Evolutionary conservation across 768 basidiomycete species (phyloP), one percentile per base, ranked within the genome.

Genomic region (Boletus tylopilopsis): DNA sequence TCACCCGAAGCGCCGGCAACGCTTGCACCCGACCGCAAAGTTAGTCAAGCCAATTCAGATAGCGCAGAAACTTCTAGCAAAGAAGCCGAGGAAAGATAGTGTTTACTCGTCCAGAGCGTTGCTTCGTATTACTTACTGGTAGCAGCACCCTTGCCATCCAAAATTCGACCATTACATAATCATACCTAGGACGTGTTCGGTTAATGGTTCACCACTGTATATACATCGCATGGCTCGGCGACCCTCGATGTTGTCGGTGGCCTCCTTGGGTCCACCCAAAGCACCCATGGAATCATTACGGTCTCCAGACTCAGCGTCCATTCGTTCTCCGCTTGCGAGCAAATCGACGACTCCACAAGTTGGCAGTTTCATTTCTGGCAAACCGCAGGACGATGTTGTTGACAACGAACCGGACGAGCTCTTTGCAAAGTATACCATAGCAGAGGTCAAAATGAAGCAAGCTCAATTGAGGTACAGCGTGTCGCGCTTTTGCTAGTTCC

Each of bases 371-470:
- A 18, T 36, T 50, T 49, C 49, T 10, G 45, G 19, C 25, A 67
- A 50, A 51, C 49, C 46, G 7, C 63, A 53, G 32, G 49, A 50
- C 57, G 60, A 45, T 48, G 48, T 25, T 36, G 19, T 53, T 48
- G 62, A 68, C 55, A 47, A 82, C 44, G 77, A 83, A 53, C 82
- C 89, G 0, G 89, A 92, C 63, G 84, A 87, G 41, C 64, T 92
- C 41, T 91, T 92, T 66, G 69, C 78, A 34, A 83, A 78, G 62
- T 74, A 79, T 61, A 80, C 86, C n/a, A 76, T 93, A 32, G 55
- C 78, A 0, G 88, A 92, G 62, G 83, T 90, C 30, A 86, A 76
- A 64, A 65, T 69, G 29, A 74, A 81, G 32, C 84, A 90, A 60
- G 74, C 79, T n/a, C 80, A 81, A 29, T 68, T 92, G 44, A 79